Evolutionary conservation across 306 rosid genomes (phyloP).

Genomic region (Vigna radiata): DNA sequence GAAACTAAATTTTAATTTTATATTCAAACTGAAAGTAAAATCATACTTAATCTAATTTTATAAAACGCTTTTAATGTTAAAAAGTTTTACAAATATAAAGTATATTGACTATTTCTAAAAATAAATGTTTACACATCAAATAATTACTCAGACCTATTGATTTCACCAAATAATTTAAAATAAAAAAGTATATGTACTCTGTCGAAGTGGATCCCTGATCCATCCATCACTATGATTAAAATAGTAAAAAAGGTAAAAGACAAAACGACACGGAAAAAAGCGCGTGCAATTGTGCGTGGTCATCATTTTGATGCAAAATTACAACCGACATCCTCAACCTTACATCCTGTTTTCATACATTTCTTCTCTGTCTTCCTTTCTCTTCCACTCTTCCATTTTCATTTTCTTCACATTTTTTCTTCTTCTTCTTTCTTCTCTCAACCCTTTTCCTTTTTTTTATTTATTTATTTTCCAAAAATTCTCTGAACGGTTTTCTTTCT

Average conservation of each 20-base stretch:
- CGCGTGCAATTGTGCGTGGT: constrained; percentile 34
- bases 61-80: too few species aligned
- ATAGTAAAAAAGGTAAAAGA: background rate
- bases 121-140: too few species aligned
- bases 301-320: constrained; percentile 17
- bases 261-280: background rate
- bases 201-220: too few species aligned
- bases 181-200: too few species aligned
- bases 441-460: background rate
- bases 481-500: background rate
- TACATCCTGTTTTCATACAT: constrained; percentile 9
- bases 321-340: constrained; percentile 22
- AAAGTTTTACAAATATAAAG: too few species aligned
- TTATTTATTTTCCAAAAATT: background rate
- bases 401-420: background rate
- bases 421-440: background rate
- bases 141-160: too few species aligned
- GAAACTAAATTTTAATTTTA: too few species aligned
- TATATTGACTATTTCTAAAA: too few species aligned
- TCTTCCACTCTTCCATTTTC: constrained; percentile 38
- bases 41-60: too few species aligned
- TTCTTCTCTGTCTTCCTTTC: constrained; percentile 37
- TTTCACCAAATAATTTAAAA: too few species aligned
- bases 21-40: too few species aligned
- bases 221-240: too few species aligned